These are phyloP conservation scores for Trichoderma asperelloides DNA, from an alignment of 495 filamentous ascomycete species.

Conservation along the genomic window DNA sequence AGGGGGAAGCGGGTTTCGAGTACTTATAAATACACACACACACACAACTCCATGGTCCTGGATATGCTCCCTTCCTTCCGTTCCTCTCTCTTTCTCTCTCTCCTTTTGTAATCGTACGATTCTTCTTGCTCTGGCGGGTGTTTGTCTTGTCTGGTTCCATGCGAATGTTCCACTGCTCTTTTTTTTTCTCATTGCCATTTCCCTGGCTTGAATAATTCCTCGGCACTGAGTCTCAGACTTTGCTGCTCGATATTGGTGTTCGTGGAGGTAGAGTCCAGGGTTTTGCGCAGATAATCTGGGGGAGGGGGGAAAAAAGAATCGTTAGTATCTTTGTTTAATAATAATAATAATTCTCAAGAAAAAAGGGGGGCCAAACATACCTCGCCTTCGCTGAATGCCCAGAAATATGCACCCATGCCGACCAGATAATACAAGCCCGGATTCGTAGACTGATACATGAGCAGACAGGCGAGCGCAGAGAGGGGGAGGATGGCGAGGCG, in stretches of 20 bases:
- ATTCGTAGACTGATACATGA: constrained; percentile 91
- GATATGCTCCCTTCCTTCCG: background rate
- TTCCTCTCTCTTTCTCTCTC: background rate
- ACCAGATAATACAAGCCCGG: constrained; percentile 87
- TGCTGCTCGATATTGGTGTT: background rate
- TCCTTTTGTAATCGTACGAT: background rate
- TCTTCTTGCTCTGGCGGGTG: background rate
- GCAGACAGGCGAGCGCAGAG: constrained; percentile 57
- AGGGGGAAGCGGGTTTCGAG: background rate
- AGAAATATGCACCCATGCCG: constrained; percentile 83
- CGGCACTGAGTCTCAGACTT: background rate
- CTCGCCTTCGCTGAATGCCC: constrained; percentile 96
- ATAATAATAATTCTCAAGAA: too few species aligned
- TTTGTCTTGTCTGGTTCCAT: background rate
- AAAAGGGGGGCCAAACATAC: constrained; percentile 39
- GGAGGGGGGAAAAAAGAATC: too few species aligned
- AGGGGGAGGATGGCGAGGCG: constrained; percentile 79
- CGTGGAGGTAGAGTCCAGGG: constrained; percentile 45
- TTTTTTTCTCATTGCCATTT: background rate
- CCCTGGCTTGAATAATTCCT: too few species aligned
- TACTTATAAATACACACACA: background rate
- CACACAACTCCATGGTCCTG: background rate
- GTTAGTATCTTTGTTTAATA: constrained; percentile 7
- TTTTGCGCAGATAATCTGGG: constrained; percentile 42
- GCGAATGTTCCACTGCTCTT: background rate